Evolutionary conservation across 1,284 basidiomycete genomes (phyloP), one percentile per base, ranked within the genome.

Genomic region (Dichomitus squalens): DNA sequence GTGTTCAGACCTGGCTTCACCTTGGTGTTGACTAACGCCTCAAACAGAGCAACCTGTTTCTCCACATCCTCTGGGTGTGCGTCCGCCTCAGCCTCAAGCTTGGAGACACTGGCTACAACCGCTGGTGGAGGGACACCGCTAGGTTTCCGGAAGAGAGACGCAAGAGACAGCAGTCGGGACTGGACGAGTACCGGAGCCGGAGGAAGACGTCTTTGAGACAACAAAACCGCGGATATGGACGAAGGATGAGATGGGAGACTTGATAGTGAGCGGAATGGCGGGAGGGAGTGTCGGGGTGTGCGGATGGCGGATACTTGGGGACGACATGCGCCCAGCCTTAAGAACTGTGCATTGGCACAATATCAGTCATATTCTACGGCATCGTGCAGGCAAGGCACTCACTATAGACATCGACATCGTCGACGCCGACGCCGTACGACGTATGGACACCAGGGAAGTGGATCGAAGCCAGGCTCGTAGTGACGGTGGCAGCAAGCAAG

Each of bases 31-130:
- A 81, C 66, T 31, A 93, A 73, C 11, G 87, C 88, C 35, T 83
- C 79, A 68, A 86, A 88, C n/a, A 92, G 74, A 3, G 81, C 77
- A 52, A 92, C 71, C 66, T 93, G 91, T 64, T 85, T 88, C 23
- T 75, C 64, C 25, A 87, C 72, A 73, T 92, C 85, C 64, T 85
- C 76, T 0, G 88, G 87, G 61, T 85, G 75, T 4, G 85, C 81
- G 61, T 92, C 88, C 12, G 87, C 91, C 46, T 86, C 87, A 2
- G 85, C 86, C 66, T 93, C 91, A 41, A 92, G 78, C 9, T 82
- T 76, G 16, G 86, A 82, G 23, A 93, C 86, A 49, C 83, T 79
- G 2, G 86, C 87, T 14, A 91, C 83, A 27, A 85, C 78, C 34
- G 80, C 76, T 1, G 89, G 88, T 2, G 86, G 79, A 2, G 88